Base-by-base conservation (phyloP, 2,329 filamentous ascomycete species). In the Aspergillus costaricaensis region DNA sequence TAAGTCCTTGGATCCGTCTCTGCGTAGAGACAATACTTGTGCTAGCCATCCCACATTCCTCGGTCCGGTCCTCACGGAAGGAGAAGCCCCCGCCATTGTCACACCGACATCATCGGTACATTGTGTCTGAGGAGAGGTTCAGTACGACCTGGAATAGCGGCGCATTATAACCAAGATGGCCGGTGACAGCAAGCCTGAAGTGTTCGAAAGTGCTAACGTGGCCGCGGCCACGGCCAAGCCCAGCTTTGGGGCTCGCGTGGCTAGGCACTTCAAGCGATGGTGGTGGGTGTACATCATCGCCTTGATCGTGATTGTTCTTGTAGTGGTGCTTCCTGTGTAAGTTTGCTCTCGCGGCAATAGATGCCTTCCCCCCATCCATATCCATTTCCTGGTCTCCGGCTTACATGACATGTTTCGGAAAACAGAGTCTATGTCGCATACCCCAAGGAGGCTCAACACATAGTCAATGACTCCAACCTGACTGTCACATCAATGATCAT, bases 321-420 rank as follows among this genome's bases (percentile, higher is more conserved):
- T 87, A 19, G 72, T 88, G 54, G 71, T 82, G 2, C 72, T 88
- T 36, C 84, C 83, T 39, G 72, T 88, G 84, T 86, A 79, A 77
- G 83, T 77, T 1, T 36, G 41, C 38, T 19, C 12, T 38, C 27
- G 15, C 12, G 32, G 19, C 50, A n/a, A 23, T 36, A 39, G 43
- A 51, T 25, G 52, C 25, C 19, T 14, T 12, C 32, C 12, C 12
- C 32, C 32, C 6, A 12, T 12, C 32, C 32, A 12, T 36, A 36
- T 36, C 50, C 27, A n/a, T 51, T 25, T 17, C 47, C 3, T 27
- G n/a, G 38, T 23, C 44, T 19, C 44, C 27, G 23, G 19, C 38
- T 32, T 32, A 30, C 39, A 14, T 55, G 53, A 21, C 39, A 43
- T 21, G 23, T 7, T 21, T 38, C 10, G 32, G 32, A 25, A 47